phyloP scores from a whole-genome alignment of 306 rosid species.

The Lathyrus aphaca region DNA sequence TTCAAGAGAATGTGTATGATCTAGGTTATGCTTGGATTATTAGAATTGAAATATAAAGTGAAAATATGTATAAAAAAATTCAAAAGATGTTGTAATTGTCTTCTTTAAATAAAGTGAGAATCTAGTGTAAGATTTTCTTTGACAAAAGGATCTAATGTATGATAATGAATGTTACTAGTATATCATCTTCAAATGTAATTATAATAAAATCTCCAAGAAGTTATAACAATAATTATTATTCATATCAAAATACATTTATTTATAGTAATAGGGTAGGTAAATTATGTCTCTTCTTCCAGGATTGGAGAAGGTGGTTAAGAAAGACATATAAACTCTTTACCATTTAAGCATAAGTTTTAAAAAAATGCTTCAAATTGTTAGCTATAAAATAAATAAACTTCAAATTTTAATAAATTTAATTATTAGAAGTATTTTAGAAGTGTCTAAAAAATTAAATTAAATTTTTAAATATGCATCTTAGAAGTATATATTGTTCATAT shows the following conservation, averaged over 20 bases:
- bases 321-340: not conserved
- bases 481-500: too few species aligned
- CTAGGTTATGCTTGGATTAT: not conserved
- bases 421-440: too few species aligned
- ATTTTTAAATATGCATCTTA: too few species aligned
- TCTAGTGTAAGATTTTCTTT: conserved; percentile 14
- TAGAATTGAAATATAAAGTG: not conserved
- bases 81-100: not conserved
- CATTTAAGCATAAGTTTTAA: too few species aligned
- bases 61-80: not conserved
- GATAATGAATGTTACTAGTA: not conserved
- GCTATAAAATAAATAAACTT: too few species aligned
- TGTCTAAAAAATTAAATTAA: too few species aligned
- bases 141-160: not conserved
- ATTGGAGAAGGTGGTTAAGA: not conserved
- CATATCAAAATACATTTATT: too few species aligned
- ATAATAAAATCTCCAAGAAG: not conserved
- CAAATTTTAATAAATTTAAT: too few species aligned
- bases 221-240: not conserved
- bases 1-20: not conserved
- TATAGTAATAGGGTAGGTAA: not conserved
- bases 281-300: not conserved
- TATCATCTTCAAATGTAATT: not conserved
- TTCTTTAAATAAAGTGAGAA: conserved; percentile 14
- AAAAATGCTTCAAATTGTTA: too few species aligned